Evolutionary conservation across 345 rosid species (phyloP).

Genomic region (Lagerstroemia speciosa): DNA sequence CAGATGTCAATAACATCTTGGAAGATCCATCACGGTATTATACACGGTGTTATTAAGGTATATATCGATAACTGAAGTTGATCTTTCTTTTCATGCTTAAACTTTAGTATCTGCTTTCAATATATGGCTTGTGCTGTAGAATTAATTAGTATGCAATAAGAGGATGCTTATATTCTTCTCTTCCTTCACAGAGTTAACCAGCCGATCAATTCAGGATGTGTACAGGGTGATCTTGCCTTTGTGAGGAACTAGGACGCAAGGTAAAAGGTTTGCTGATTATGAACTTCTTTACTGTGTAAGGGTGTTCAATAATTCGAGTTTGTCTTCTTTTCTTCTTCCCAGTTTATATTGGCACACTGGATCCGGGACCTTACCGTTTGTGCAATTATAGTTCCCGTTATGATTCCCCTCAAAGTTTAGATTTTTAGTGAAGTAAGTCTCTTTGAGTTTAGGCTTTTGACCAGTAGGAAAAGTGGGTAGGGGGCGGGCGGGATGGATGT

Average conservation of each 20-base stretch:
- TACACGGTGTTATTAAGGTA: background rate
- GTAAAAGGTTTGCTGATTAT: background rate
- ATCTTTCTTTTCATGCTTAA: background rate
- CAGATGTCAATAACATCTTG: constrained; percentile 3
- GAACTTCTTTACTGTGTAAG: constrained; percentile 6
- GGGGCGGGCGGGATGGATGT: too few relatives aligned
- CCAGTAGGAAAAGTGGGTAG: background rate
- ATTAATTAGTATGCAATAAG: background rate
- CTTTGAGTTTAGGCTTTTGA: background rate
- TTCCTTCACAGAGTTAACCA: background rate
- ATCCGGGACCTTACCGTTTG: background rate
- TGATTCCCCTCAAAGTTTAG: background rate
- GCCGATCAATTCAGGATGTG: background rate
- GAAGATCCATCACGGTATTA: too few relatives aligned
- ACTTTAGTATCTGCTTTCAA: background rate
- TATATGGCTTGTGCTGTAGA: background rate
- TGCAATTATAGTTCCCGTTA: background rate
- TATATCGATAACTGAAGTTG: background rate
- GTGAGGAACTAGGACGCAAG: background rate
- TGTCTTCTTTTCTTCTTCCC: background rate
- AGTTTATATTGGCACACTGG: too few relatives aligned
- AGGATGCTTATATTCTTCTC: background rate
- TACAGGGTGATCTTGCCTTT: constrained; percentile 3
- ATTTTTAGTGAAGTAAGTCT: background rate
- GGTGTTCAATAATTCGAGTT: background rate